Evolutionary conservation across 202 grass and related monocot genomes (phyloP).

Genomic region (Hordeum pubiflorum): DNA sequence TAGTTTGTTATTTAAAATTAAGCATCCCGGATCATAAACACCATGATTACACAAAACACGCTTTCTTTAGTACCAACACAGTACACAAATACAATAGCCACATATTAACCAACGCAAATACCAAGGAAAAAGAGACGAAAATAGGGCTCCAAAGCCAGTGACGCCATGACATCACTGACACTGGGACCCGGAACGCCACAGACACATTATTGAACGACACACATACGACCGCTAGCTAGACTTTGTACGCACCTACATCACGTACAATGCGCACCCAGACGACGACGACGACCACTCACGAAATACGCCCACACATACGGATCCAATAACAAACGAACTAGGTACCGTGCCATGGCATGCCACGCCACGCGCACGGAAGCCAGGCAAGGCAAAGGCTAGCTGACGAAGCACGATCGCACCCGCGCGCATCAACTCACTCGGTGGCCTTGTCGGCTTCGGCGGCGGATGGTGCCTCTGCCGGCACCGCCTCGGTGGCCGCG

Average conservation of each 20-base stretch:
- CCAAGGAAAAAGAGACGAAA: background rate
- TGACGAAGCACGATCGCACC: background rate
- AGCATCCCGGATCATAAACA: background rate
- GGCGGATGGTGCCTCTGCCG: background rate
- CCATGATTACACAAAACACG: background rate
- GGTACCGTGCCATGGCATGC: background rate
- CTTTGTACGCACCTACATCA: background rate
- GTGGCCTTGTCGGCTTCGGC: slow-evolving; percentile 28
- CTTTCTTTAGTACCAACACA: background rate
- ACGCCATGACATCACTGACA: slow-evolving; percentile 4
- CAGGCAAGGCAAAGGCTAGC: background rate
- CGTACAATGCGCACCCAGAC: background rate
- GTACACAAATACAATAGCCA: background rate
- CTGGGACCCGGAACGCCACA: background rate
- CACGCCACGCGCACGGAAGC: background rate
- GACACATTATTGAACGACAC: slow-evolving; percentile 18
- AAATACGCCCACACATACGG: background rate
- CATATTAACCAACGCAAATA: background rate
- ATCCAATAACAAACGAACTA: background rate
- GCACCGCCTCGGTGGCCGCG: too few species aligned
- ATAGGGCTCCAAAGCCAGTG: background rate
- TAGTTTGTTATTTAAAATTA: too few species aligned
- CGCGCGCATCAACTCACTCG: slow-evolving; percentile 21
- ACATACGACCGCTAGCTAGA: background rate
- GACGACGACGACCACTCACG: background rate